A percentile compares a stretch with the other conserved stretches of the same genome.
These are phyloP conservation scores for maize (Zea mays) DNA, from an alignment of 176 grass and related monocot genomes.

Conservation along the genomic window Zm-B73-REFERENCE-NAM-5.0 NC_050098.1:114958001-114958500, in stretches of 20 bases:
- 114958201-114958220: not conserved
- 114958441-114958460: constrained; percentile 1
- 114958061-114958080: constrained; percentile 10
- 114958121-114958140: constrained; percentile 39
- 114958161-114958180: constrained; percentile 39
- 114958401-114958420: constrained; percentile 32
- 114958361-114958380: constrained; percentile 27
- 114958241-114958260: constrained; percentile 28
- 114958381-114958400: constrained; percentile 24
- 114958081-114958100: constrained; percentile 27
- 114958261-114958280: constrained; percentile 22
- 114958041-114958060: constrained; percentile 5
- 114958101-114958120: constrained; percentile 37
- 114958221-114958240: constrained; percentile 32
- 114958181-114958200: constrained; percentile 31
- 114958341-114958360: constrained; percentile 26
- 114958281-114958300: constrained; percentile 12
- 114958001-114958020: not conserved
- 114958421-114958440: constrained; percentile 39
- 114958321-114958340: not conserved
- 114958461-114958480: not conserved
- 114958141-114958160: constrained; percentile 8
- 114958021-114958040: not conserved
- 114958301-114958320: not conserved
- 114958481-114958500: constrained; percentile 8